phyloP scores from a whole-genome alignment of 2,329 filamentous ascomycete genomes.

The Davidsoniella virescens region DNA sequence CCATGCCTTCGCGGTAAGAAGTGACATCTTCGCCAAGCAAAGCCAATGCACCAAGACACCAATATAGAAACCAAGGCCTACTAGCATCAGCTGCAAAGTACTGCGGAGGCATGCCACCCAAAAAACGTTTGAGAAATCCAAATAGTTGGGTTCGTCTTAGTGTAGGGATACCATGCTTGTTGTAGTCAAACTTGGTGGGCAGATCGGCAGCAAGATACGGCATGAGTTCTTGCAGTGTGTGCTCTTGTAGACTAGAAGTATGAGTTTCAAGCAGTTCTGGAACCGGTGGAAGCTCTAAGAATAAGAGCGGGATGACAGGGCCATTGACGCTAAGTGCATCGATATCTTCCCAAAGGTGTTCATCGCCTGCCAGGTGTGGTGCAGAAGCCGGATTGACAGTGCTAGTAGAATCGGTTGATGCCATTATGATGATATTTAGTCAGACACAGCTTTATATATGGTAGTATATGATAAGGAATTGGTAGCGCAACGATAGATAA shows the following conservation, averaged over 20 bases:
- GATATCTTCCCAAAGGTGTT: conserved; percentile 13
- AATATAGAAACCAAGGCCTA: conserved; percentile 88
- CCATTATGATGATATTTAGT: no score
- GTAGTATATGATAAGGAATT: no score
- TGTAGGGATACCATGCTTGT: conserved; percentile 55
- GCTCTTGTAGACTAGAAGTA: conserved; percentile 51
- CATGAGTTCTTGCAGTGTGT: conserved; percentile 51
- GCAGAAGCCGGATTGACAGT: not conserved
- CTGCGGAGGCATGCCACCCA: conserved; percentile 46
- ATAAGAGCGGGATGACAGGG: conserved; percentile 34
- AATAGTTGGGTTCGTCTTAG: conserved; percentile 50
- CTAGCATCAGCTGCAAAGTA: conserved; percentile 72
- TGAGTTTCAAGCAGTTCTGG: conserved; percentile 49
- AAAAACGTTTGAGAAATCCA: conserved; percentile 42
- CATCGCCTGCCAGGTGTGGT: not conserved
- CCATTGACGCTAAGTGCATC: not conserved
- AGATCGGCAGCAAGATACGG: conserved; percentile 41
- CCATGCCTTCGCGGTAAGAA: conserved; percentile 51
- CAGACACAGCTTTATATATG: no score
- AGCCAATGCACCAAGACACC: conserved; percentile 62
- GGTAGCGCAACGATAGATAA: no score
- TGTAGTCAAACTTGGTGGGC: conserved; percentile 37
- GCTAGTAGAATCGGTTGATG: no score
- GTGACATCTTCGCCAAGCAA: conserved; percentile 60
- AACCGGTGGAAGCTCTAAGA: conserved; percentile 43